Conservation (phyloP, 2,329 filamentous ascomycete genomes). For the Thielaviopsis populi region DNA sequence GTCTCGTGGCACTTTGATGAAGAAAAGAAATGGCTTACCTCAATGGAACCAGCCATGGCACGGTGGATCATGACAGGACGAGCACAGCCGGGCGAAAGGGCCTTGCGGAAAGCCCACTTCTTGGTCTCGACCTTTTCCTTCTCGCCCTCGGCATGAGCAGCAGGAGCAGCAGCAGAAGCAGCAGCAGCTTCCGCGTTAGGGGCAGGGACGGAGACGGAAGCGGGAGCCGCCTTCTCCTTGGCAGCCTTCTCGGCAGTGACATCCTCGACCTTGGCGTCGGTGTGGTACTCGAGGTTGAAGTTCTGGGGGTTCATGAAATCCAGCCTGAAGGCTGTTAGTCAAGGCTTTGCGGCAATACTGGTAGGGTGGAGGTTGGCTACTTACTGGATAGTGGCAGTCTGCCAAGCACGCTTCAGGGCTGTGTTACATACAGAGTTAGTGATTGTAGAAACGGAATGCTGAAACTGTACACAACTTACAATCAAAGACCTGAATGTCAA, state of each 20-base stretch:
- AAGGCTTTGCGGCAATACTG: background rate
- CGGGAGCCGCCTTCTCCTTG: slow-evolving; percentile 23
- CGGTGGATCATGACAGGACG: slow-evolving; percentile 79
- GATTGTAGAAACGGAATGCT: slow-evolving; percentile 23
- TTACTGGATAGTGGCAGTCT: slow-evolving; percentile 79
- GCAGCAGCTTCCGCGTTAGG: slow-evolving; percentile 22
- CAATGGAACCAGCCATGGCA: slow-evolving; percentile 57
- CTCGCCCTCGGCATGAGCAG: slow-evolving; percentile 25
- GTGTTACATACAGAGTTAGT: background rate
- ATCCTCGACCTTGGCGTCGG: slow-evolving; percentile 40
- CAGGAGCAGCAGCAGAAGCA: slow-evolving; percentile 17
- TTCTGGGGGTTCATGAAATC: slow-evolving; percentile 58
- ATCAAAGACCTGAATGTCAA: slow-evolving; percentile 72
- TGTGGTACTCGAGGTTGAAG: slow-evolving; percentile 79
- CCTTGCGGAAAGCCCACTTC: slow-evolving; percentile 28
- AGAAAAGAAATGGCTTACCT: slow-evolving; percentile 19
- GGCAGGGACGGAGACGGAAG: slow-evolving; percentile 15
- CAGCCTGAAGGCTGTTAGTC: slow-evolving; percentile 27
- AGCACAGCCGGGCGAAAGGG: slow-evolving; percentile 52
- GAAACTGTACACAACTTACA: slow-evolving; percentile 2
- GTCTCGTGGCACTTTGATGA: background rate
- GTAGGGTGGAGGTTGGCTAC: background rate
- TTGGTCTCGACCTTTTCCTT: slow-evolving; percentile 31
- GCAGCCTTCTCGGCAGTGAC: slow-evolving; percentile 16
- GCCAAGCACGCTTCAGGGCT: slow-evolving; percentile 32